Conservation (phyloP, 2,329 filamentous ascomycete genomes). For the Geosmithia morbida region DNA sequence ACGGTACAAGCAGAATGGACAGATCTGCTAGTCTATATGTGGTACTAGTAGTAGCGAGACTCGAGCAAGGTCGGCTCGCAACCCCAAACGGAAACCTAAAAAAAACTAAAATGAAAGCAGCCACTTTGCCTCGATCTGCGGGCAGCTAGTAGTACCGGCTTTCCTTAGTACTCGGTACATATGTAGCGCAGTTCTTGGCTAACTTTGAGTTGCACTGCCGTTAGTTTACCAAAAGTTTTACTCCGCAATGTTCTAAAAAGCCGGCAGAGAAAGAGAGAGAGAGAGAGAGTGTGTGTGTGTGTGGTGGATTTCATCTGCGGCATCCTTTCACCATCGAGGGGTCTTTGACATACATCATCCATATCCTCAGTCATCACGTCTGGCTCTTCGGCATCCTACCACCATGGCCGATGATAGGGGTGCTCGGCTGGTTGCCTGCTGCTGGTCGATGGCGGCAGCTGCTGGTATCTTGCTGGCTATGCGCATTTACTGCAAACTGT, state of each 20-base stretch:
- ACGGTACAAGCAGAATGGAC: too few species aligned
- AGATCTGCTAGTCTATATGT: too few species aligned
- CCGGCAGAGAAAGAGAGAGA: background rate
- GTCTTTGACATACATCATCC: background rate
- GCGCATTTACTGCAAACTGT: conserved; percentile 20
- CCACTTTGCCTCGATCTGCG: background rate
- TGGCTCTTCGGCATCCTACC: background rate
- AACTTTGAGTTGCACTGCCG: background rate
- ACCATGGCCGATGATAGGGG: conserved; percentile 10
- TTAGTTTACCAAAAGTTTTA: background rate
- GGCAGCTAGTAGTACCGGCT: background rate
- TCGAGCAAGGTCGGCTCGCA: too few species aligned
- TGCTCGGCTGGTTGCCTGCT: conserved; percentile 12
- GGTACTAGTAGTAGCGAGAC: too few species aligned
- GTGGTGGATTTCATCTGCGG: too few species aligned
- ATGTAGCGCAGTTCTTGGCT: background rate
- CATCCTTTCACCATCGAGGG: background rate
- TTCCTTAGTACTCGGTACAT: background rate
- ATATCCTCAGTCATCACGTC: background rate
- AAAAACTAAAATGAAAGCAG: background rate
- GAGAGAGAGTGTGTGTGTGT: background rate
- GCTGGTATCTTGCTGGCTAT: conserved; percentile 12
- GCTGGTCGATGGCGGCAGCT: conserved; percentile 12
- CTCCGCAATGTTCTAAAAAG: too few species aligned
- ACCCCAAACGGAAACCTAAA: background rate